These are phyloP conservation scores for Aspergillus bertholletiae DNA, from an alignment of 495 filamentous ascomycete genomes.

Conservation along the genomic window DNA sequence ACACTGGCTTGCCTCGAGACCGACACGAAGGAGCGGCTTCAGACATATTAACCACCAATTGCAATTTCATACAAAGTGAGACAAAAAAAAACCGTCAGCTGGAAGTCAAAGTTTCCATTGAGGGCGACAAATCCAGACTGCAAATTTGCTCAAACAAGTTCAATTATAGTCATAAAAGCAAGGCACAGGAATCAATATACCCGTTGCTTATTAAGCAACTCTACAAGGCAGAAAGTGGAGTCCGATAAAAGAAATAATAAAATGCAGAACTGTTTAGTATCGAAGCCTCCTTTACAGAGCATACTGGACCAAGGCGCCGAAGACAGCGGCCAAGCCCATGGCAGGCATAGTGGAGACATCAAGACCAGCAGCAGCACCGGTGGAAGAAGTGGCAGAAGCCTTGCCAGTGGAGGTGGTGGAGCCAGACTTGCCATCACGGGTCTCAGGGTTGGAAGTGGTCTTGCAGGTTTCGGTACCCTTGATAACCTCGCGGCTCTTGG, in stretches of 20 bases:
- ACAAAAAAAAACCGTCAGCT: neutral
- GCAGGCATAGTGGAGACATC: conserved; percentile 38
- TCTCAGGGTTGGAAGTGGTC: conserved; percentile 38
- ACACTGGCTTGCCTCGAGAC: neutral
- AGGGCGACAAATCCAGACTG: conserved; percentile 22
- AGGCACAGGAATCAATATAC: conserved; percentile 32
- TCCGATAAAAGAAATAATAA: conserved; percentile 26
- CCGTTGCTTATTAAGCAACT: conserved; percentile 36
- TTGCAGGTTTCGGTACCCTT: conserved; percentile 61
- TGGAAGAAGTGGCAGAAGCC: conserved; percentile 32
- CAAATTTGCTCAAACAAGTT: conserved; percentile 39
- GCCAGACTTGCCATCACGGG: conserved; percentile 43
- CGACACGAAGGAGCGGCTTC: neutral
- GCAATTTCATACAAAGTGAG: neutral
- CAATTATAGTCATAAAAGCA: conserved; percentile 50
- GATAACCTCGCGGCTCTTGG: conserved; percentile 45
- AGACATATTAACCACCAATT: neutral
- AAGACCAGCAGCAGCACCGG: conserved; percentile 34
- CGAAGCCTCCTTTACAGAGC: conserved; percentile 33
- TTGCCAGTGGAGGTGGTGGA: conserved; percentile 25
- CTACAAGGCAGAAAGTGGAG: conserved; percentile 25
- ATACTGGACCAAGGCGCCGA: conserved; percentile 44
- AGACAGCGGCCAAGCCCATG: conserved; percentile 40
- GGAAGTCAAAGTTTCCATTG: neutral
- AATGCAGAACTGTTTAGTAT: conserved; percentile 17